Conservation (phyloP, 176 grass and related monocot species). For the Bothriochloa decipiens region DNA sequence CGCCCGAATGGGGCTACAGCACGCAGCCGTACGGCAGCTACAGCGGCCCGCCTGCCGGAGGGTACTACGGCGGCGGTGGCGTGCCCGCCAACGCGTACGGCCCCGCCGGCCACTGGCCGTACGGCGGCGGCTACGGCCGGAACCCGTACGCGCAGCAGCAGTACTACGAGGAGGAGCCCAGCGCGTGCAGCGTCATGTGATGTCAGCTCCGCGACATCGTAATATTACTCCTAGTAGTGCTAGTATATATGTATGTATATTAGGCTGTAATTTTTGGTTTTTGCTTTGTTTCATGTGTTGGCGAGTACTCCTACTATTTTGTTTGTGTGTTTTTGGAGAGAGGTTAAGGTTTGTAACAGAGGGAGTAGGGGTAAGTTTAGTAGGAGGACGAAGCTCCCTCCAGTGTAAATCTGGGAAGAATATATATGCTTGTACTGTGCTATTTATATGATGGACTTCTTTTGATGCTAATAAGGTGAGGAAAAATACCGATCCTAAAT, state of each 20-base stretch:
- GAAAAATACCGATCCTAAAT: too few relatives aligned
- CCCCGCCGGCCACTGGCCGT: conserved; percentile 18
- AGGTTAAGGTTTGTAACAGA: too few relatives aligned
- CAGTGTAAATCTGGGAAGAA: too few relatives aligned
- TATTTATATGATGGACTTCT: too few relatives aligned
- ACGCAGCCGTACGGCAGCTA: conserved; percentile 39
- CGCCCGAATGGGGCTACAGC: conserved; percentile 47
- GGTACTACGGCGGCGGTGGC: conserved; percentile 46
- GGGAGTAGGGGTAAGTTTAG: too few relatives aligned
- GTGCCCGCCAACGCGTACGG: conserved; percentile 1
- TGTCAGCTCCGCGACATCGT: neutral
- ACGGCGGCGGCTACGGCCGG: conserved; percentile 33
- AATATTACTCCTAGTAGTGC: neutral
- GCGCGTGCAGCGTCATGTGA: conserved; percentile 56
- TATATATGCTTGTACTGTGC: too few relatives aligned
- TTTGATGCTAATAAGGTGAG: too few relatives aligned
- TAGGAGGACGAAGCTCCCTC: too few relatives aligned
- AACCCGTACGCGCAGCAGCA: conserved; percentile 41
- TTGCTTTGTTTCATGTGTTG: neutral
- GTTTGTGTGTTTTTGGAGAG: too few relatives aligned
- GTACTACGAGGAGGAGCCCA: conserved; percentile 47
- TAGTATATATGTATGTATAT: neutral
- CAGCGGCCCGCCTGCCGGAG: conserved; percentile 32
- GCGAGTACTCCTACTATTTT: too few relatives aligned
- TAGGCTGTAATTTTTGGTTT: neutral